Percentiles rank a stretch among this genome's conserved stretches.
phyloP scores from a whole-genome alignment of 805 yeast genomes.

The Candida insectalens region DNA sequence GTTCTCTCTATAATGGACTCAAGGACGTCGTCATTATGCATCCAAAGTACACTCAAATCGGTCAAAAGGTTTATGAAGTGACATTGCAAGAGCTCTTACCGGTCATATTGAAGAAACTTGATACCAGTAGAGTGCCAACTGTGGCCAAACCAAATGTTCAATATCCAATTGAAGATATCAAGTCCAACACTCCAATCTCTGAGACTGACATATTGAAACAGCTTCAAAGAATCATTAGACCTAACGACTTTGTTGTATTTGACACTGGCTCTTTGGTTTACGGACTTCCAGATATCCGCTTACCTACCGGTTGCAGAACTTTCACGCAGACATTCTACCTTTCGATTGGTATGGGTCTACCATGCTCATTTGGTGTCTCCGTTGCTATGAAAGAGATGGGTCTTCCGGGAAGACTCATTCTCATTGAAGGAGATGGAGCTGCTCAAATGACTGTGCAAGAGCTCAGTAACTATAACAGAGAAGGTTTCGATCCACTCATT shows the following conservation, averaged over 20 bases:
- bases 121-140: conserved; percentile 10
- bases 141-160: conserved; percentile 6
- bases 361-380: conserved; percentile 77
- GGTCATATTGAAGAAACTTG: conserved; percentile 28
- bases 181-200: conserved; percentile 29
- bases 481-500: conserved; percentile 59
- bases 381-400: conserved; percentile 54
- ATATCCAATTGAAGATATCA: conserved; percentile 11
- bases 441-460: conserved; percentile 95
- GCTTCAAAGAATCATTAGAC: conserved; percentile 27
- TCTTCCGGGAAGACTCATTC: conserved; percentile 40
- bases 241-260: conserved; percentile 62
- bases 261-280: conserved; percentile 84
- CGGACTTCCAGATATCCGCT: conserved; percentile 56
- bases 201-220: conserved; percentile 35
- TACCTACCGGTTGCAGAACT: conserved; percentile 43
- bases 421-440: conserved; percentile 88
- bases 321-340: conserved; percentile 70
- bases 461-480: conserved; percentile 19
- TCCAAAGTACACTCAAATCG: conserved; percentile 43
- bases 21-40: conserved; percentile 37
- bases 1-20: conserved; percentile 34
- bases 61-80: conserved; percentile 29
- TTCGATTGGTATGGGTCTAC: conserved; percentile 84
- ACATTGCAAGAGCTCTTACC: conserved; percentile 40